A percentile compares a stretch with the other conserved stretches of the same genome.
Conservation (phyloP, 306 rosid species). For the Casuarina cunninghamiana region DNA sequence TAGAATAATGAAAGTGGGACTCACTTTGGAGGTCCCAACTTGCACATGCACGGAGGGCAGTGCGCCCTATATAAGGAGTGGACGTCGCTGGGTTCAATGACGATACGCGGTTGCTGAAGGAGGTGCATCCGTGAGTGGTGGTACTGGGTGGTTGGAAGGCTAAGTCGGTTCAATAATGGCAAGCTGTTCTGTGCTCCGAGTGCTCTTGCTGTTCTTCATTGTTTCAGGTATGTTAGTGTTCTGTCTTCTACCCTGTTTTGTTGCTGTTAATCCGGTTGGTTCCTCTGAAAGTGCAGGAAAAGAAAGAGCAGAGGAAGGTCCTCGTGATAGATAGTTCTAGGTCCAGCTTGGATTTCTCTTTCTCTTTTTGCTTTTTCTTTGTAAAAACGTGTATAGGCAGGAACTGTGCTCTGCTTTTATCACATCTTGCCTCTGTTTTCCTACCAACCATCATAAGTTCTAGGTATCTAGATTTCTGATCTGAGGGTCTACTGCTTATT, state of each 20-base stretch:
- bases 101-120: slow-evolving; percentile 8
- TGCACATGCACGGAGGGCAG: no score
- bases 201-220: slow-evolving; percentile 44
- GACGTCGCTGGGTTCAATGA: slow-evolving; percentile 9
- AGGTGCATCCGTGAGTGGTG: slow-evolving; percentile 9
- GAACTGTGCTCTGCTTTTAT: no score
- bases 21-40: no score
- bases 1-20: no score
- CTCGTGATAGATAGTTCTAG: not conserved
- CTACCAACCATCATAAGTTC: not conserved
- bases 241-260: not conserved
- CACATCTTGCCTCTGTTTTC: no score
- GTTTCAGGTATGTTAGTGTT: slow-evolving; percentile 47
- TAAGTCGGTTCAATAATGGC: slow-evolving; percentile 42
- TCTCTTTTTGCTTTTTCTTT: not conserved
- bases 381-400: no score
- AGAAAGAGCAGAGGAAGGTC: not conserved
- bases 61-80: not conserved
- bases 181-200: slow-evolving; percentile 33
- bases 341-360: not conserved
- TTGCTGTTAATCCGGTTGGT: slow-evolving; percentile 21
- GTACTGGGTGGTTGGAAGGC: slow-evolving; percentile 20
- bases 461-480: not conserved
- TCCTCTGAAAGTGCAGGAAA: slow-evolving; percentile 18
- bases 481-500: not conserved